A percentile compares a stretch with the other conserved stretches of the same genome.
These are phyloP conservation scores for Adenanthera pavonina DNA, from an alignment of 306 rosid species.

Conservation along the genomic window DNA sequence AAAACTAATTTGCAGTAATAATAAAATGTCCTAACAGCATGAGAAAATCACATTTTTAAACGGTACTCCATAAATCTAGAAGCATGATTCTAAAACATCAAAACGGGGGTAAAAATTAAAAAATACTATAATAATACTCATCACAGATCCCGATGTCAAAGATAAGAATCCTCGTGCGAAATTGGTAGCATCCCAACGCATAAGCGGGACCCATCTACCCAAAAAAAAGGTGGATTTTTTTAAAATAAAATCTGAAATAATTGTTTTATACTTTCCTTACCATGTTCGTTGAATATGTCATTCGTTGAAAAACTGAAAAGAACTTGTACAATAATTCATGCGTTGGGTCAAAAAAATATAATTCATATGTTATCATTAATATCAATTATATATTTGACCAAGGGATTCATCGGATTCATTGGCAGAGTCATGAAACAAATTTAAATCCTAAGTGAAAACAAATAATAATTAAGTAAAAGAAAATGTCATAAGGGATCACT, in stretches of 20 bases:
- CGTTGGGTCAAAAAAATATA: no score
- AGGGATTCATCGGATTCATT: not conserved
- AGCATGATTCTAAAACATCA: not conserved
- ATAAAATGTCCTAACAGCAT: no score
- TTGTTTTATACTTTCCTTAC: no score
- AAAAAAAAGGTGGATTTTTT: not conserved
- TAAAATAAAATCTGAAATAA: no score
- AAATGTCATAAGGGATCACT: not conserved
- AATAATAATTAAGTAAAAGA: not conserved
- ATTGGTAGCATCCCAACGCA: not conserved
- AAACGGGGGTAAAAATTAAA: not conserved
- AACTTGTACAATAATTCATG: no score
- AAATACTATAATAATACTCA: not conserved
- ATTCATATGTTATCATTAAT: not conserved
- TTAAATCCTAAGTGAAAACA: not conserved
- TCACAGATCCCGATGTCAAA: not conserved
- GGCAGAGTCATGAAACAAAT: not conserved
- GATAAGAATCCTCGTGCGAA: not conserved
- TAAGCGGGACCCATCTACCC: not conserved
- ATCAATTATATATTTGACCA: not conserved
- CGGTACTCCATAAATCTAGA: no score
- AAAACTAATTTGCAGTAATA: no score
- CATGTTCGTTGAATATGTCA: no score
- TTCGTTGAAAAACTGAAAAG: no score
- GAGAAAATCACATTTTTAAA: no score